These are phyloP conservation scores for Aureoboletus auriporus DNA, from an alignment of 768 basidiomycete genomes.

Conservation along the genomic window DNA sequence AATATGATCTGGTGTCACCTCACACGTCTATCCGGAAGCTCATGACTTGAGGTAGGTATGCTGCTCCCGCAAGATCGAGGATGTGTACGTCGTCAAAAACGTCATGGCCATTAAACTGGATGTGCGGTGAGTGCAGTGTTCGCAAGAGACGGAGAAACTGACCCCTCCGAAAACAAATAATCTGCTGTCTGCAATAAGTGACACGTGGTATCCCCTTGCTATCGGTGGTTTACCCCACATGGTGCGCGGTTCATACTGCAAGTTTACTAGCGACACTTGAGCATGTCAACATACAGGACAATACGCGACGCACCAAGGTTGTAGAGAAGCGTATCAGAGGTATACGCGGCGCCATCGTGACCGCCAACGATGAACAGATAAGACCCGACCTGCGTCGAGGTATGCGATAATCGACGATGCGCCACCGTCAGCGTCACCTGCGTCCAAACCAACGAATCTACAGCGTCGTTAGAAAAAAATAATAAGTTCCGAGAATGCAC, in stretches of 20 bases:
- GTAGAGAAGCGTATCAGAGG: conserved; percentile 71
- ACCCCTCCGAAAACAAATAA: conserved; percentile 82
- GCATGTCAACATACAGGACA: neutral
- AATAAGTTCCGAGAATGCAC: neutral
- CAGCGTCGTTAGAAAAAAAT: neutral
- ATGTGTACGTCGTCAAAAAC: conserved; percentile 84
- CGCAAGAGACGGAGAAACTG: conserved; percentile 1
- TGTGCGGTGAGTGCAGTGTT: conserved; percentile 1
- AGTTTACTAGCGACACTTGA: conserved; percentile 51
- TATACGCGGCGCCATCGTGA: conserved; percentile 77
- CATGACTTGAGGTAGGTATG: conserved; percentile 88
- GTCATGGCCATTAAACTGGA: conserved; percentile 68
- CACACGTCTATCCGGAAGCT: conserved; percentile 58
- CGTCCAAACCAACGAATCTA: conserved; percentile 29
- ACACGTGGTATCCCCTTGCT: conserved; percentile 80
- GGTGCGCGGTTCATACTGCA: conserved; percentile 76
- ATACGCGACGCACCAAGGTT: conserved; percentile 63
- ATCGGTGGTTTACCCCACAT: conserved; percentile 66
- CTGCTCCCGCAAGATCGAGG: conserved; percentile 81
- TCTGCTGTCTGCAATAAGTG: conserved; percentile 78
- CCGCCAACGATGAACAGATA: conserved; percentile 89
- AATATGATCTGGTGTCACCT: conserved; percentile 1
- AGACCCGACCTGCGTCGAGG: conserved; percentile 86
- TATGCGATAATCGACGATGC: conserved; percentile 74
- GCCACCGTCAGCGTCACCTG: conserved; percentile 19